Evolutionary conservation across 2,329 filamentous ascomycete genomes (phyloP), one percentile per base, ranked within the genome.

Genomic region (Aureobasidium sp.): DNA sequence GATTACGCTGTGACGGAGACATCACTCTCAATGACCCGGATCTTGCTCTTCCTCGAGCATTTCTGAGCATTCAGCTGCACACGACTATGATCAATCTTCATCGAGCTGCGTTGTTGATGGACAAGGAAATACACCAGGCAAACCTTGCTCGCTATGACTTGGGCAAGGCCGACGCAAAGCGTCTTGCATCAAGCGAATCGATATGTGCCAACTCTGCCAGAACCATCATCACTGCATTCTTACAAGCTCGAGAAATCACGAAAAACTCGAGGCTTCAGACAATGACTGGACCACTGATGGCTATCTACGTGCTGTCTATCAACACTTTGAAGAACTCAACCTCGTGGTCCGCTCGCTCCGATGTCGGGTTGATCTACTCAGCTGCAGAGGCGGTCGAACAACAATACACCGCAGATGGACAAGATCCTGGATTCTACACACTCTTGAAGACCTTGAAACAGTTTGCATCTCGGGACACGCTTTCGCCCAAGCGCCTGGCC

Each of bases 11-110:
- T 14, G 42, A 48, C n/a, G 32, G 45, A 25, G 42, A 59, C 42
- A 59, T 59, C 6, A 21, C 34, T 5, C 48, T 42, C 72, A 69
- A 49, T 29, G 34, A 13, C 9, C n/a, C 50, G 6, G 27, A 61
- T 10, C 21, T 61, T 5, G 27, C 39, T 36, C 37, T 49, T 9
- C 36, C 42, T 32, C 49, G 59, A n/a, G 36, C 59, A 16, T 61
- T 54, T 21, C 25, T 61, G 16, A 45, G 39, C 7, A 36, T 61
- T 3, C 59, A 54, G 30, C 41, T 34, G 9, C 48, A 61, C 27
- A 29, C 51, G 14, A 55, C 59, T 5, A 55, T 61, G 29, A 50
- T 54, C 25, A 61, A 50, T 10, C 39, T 61, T 9, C 59, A 61
- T 50, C 49, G 59, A 41, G 48, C 59, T 32, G 59, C 59, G 13